Evolutionary conservation across 176 grass and related monocot genomes (phyloP), one percentile per base, ranked within the genome.

Genomic region (Oryza glaberrima): DNA sequence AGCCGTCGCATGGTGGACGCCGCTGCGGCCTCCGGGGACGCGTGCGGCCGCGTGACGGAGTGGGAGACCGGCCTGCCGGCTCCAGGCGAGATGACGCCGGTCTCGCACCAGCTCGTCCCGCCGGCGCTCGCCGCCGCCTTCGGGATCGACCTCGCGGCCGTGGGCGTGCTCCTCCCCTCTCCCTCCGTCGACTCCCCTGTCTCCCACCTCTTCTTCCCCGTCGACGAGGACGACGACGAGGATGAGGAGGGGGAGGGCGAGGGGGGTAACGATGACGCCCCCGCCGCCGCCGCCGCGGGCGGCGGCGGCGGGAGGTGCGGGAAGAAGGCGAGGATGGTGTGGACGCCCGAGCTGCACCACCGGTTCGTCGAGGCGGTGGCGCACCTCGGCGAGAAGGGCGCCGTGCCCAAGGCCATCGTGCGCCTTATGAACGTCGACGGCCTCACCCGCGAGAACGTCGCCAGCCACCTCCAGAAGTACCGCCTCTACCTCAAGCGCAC

Each of bases 401-500:
- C 93, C 38, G 90, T 96, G 77, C 96, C 96, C 81, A 99, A 99
- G 91, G 86, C 96, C 67, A 94, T 99, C 84, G 92, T 99, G 86
- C 91, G 85, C 32, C 79, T 99, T 74, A 94, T 96, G 93, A 99
- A 99, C 82, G 93, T 99, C 68, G 91, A 99, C 28, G 96, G 96
- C 85, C 90, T 99, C 65, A 96, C 96, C 2, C 77, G 96, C 14
- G 96, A 99, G 88, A 95, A 96, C 90, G 96, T 99, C 44, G 91
- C 93, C n/a, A 99, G 96, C 84, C 96, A 99, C 71, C 90, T 99
- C 63, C 96, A 99, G 67, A 99, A 99, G 90, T 99, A 99, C 72
- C 81, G 96, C 49, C 90, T 99, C 72, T 99, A 99, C 78, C 88
- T 94, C 72, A 99, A 94, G 87, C 80, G 91, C 85, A 84, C 76